Evolutionary conservation across 345 rosid species (phyloP).

Genomic region (Nasturtium officinale): DNA sequence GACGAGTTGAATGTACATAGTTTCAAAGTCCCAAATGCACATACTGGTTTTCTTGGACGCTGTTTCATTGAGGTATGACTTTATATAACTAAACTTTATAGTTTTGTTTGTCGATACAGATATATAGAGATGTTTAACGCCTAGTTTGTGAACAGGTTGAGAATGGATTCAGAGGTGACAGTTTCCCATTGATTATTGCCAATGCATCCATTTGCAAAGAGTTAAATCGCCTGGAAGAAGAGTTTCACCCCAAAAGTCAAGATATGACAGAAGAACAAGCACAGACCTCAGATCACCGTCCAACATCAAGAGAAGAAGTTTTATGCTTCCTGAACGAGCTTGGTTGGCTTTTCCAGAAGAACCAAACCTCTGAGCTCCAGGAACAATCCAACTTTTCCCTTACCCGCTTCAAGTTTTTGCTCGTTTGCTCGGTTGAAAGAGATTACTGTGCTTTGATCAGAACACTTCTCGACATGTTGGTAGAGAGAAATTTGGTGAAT

Average conservation of each 20-base stretch:
- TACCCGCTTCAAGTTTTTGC: constrained; percentile 69
- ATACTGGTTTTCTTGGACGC: constrained; percentile 59
- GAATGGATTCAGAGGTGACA: constrained; percentile 82
- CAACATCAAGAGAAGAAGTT: constrained; percentile 66
- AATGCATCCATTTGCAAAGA: constrained; percentile 79
- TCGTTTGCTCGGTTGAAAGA: constrained; percentile 75
- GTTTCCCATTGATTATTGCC: constrained; percentile 82
- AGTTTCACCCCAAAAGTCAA: constrained; percentile 52
- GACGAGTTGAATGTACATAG: constrained; percentile 61
- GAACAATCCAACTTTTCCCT: constrained; percentile 54
- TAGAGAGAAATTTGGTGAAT: constrained; percentile 52
- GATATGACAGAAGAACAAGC: constrained; percentile 51
- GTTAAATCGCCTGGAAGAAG: constrained; percentile 69
- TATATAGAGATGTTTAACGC: constrained; percentile 1
- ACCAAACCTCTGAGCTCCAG: constrained; percentile 34
- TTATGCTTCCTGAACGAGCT: constrained; percentile 84
- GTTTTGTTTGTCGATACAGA: not conserved
- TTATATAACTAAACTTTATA: constrained; percentile 4
- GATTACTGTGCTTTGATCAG: constrained; percentile 64
- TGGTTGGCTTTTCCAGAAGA: constrained; percentile 90
- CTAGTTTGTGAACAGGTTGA: constrained; percentile 63
- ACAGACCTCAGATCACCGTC: constrained; percentile 42
- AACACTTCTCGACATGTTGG: constrained; percentile 64
- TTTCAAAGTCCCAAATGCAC: constrained; percentile 52
- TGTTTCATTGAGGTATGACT: constrained; percentile 81